These are phyloP conservation scores for Saksenaea oblongispora DNA, from an alignment of 371 early-diverging fungal species.

Conservation along the genomic window DNA sequence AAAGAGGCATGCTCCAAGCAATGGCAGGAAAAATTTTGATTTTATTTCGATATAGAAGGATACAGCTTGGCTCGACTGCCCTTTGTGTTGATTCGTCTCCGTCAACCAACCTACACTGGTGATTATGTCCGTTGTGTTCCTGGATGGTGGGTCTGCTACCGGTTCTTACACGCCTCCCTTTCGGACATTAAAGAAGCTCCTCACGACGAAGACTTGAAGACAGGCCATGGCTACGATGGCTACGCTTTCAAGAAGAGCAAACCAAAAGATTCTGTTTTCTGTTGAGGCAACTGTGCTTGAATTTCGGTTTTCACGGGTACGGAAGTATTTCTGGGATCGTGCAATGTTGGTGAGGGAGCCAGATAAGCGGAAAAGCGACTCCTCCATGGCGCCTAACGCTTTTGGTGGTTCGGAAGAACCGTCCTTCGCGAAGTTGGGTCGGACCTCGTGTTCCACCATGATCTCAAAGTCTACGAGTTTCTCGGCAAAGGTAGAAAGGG, in stretches of 20 bases:
- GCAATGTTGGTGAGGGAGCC: conserved; percentile 62
- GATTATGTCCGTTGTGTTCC: too few relatives aligned
- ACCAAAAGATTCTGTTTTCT: conserved; percentile 86
- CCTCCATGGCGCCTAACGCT: conserved; percentile 68
- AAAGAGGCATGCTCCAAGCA: too few relatives aligned
- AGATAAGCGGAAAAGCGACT: conserved; percentile 55
- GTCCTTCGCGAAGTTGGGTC: conserved; percentile 26
- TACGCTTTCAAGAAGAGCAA: conserved; percentile 72
- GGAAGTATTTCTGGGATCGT: conserved; percentile 83
- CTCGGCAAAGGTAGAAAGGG: conserved; percentile 85
- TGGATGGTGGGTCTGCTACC: neutral
- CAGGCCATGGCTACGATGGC: conserved; percentile 80
- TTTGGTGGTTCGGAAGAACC: conserved; percentile 39
- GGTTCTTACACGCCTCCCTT: conserved; percentile 55
- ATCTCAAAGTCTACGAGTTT: conserved; percentile 93
- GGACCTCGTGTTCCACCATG: conserved; percentile 79
- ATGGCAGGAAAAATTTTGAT: too few relatives aligned
- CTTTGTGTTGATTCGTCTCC: too few relatives aligned
- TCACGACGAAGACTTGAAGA: conserved; percentile 87
- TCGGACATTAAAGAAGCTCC: conserved; percentile 72
- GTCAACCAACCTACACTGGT: too few relatives aligned
- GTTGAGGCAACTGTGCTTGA: conserved; percentile 85
- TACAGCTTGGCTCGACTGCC: too few relatives aligned
- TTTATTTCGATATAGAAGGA: too few relatives aligned
- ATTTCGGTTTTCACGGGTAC: conserved; percentile 88